Conservation (phyloP, 2,329 filamentous ascomycete genomes). For the Botrytis elliptica region DNA sequence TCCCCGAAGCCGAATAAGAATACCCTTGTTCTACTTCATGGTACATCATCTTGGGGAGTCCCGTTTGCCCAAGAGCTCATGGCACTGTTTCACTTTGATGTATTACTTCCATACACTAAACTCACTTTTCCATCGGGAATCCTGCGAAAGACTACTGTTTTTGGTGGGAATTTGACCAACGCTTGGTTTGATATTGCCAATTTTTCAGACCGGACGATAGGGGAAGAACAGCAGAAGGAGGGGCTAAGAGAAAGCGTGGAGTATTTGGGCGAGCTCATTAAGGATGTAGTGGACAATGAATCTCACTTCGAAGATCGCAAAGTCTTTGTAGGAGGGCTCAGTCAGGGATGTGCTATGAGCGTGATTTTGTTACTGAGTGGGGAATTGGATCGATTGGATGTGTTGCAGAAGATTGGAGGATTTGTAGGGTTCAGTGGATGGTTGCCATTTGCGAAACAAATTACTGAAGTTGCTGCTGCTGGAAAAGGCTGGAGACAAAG, state of each 20-base stretch:
- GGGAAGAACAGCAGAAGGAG: conserved; percentile 19
- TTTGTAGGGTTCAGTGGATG: conserved; percentile 33
- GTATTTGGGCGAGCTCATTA: conserved; percentile 26
- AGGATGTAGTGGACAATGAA: conserved; percentile 19
- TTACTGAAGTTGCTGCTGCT: conserved; percentile 4
- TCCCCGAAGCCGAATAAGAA: conserved; percentile 37
- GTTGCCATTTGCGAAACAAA: conserved; percentile 31
- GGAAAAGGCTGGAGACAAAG: background rate
- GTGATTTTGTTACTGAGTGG: conserved; percentile 29
- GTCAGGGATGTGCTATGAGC: conserved; percentile 32
- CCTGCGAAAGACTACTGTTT: conserved; percentile 26
- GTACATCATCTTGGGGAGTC: conserved; percentile 41
- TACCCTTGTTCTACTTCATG: conserved; percentile 45
- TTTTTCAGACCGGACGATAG: conserved; percentile 32
- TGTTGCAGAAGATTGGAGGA: conserved; percentile 20
- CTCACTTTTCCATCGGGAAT: conserved; percentile 32
- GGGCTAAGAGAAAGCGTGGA: conserved; percentile 25
- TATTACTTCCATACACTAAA: conserved; percentile 23
- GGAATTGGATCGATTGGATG: conserved; percentile 10
- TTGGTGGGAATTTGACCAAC: conserved; percentile 27
- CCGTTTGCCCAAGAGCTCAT: conserved; percentile 42
- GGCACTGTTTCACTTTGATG: conserved; percentile 39
- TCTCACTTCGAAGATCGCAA: background rate
- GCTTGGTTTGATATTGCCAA: conserved; percentile 36
- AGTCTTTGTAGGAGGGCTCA: conserved; percentile 30